Evolutionary conservation across 495 filamentous ascomycete species (phyloP).

Genomic region (Daldinia bambusicola): DNA sequence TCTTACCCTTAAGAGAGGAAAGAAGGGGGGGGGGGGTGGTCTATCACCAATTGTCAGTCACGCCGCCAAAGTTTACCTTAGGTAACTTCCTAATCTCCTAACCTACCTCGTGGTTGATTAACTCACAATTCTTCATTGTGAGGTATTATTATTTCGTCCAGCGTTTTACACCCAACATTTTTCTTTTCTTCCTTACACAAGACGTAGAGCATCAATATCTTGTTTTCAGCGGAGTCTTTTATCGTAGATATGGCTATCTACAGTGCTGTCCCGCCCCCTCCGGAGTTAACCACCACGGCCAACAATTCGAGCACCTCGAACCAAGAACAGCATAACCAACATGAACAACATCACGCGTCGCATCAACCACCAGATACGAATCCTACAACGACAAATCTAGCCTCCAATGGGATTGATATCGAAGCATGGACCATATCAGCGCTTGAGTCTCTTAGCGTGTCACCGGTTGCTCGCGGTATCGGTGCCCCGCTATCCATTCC

Average conservation of each 20-base stretch:
- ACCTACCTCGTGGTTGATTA: not conserved
- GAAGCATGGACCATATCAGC: constrained; percentile 62
- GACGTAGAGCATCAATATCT: not conserved
- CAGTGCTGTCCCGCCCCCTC: constrained; percentile 53
- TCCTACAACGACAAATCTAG: constrained; percentile 11
- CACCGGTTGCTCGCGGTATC: constrained; percentile 55
- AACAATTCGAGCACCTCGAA: constrained; percentile 16
- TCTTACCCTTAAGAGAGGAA: not conserved
- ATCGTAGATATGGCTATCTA: constrained; percentile 50
- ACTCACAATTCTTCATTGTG: not conserved
- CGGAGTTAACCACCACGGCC: constrained; percentile 30
- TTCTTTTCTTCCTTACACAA: not conserved
- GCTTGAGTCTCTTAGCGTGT: constrained; percentile 60
- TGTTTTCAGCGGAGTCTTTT: constrained; percentile 1
- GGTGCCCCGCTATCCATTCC: constrained; percentile 60
- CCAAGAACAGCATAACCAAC: constrained; percentile 34
- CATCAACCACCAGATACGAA: constrained; percentile 6
- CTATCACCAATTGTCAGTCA: not conserved
- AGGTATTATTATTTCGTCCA: not conserved
- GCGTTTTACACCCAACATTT: not conserved
- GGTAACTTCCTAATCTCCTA: too few relatives aligned
- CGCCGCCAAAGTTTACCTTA: not conserved
- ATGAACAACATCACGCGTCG: constrained; percentile 17
- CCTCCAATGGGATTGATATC: constrained; percentile 53
- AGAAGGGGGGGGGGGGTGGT: not conserved